These are phyloP conservation scores for Fusarium sp. DNA, from an alignment of 2,329 filamentous ascomycete species.

Conservation along the genomic window DNA sequence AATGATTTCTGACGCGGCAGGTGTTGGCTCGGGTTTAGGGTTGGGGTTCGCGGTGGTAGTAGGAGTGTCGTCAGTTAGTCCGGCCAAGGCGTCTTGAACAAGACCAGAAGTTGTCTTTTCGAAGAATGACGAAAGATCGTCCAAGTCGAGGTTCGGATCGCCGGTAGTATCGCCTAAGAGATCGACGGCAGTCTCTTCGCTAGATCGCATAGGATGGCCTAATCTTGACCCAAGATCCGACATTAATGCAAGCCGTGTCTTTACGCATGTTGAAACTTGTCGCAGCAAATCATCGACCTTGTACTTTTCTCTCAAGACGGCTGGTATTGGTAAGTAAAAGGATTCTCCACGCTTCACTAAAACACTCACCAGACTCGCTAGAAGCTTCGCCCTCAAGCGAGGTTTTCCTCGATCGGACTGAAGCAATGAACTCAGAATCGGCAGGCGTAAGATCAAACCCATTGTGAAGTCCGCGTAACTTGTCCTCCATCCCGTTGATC, in stretches of 20 bases:
- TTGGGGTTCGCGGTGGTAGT: constrained; percentile 4
- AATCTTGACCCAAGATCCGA: constrained; percentile 54
- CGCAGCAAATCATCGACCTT: constrained; percentile 57
- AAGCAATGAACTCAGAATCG: constrained; percentile 53
- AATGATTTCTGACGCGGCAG: constrained; percentile 34
- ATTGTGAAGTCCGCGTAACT: constrained; percentile 54
- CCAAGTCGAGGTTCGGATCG: constrained; percentile 55
- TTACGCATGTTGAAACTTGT: constrained; percentile 52
- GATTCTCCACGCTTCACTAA: neutral
- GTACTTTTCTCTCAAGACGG: constrained; percentile 55
- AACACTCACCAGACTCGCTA: constrained; percentile 48
- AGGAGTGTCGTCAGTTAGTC: constrained; percentile 50
- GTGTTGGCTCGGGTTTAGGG: constrained; percentile 40
- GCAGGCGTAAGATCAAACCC: constrained; percentile 52
- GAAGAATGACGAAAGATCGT: constrained; percentile 59
- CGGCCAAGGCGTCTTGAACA: constrained; percentile 58
- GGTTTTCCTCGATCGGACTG: constrained; percentile 53
- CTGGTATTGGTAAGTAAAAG: constrained; percentile 35
- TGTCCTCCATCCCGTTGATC: constrained; percentile 66
- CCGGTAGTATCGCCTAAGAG: constrained; percentile 47
- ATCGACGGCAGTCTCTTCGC: constrained; percentile 46
- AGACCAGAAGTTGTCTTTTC: constrained; percentile 59
- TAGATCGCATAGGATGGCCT: constrained; percentile 54
- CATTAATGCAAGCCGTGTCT: constrained; percentile 52
- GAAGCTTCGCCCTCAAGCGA: constrained; percentile 51